These are phyloP conservation scores for Neobulgaria alba DNA, from an alignment of 2,329 filamentous ascomycete genomes.

Conservation along the genomic window DNA sequence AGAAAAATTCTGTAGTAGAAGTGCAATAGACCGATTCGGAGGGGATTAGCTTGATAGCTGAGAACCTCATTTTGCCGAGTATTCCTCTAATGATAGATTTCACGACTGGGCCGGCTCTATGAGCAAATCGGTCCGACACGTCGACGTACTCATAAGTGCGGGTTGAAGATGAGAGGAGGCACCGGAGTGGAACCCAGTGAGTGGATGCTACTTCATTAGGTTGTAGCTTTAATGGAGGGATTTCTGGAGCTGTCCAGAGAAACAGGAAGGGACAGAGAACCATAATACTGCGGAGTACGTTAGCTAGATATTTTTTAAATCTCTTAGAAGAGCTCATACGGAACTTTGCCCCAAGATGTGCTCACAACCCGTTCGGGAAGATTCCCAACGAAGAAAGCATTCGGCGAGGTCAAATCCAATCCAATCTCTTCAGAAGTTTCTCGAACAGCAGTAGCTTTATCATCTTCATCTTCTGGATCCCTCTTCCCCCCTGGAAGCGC, in stretches of 20 bases:
- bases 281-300: slow-evolving; percentile 44
- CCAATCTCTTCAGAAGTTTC: slow-evolving; percentile 62
- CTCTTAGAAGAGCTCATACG: slow-evolving; percentile 35
- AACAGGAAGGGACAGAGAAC: slow-evolving; percentile 63
- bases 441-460: slow-evolving; percentile 52
- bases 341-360: slow-evolving; percentile 56
- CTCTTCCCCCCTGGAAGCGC: slow-evolving; percentile 60
- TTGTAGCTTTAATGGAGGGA: slow-evolving; percentile 52
- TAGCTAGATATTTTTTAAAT: neutral
- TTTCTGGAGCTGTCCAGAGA: slow-evolving; percentile 46
- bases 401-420: slow-evolving; percentile 42
- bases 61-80: slow-evolving; percentile 59
- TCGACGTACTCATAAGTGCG: slow-evolving; percentile 56
- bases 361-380: slow-evolving; percentile 58
- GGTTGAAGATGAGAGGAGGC: slow-evolving; percentile 49
- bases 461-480: slow-evolving; percentile 55
- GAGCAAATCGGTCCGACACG: slow-evolving; percentile 51
- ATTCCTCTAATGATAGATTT: slow-evolving; percentile 46
- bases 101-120: slow-evolving; percentile 44
- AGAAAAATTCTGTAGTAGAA: slow-evolving; percentile 41
- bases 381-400: slow-evolving; percentile 46
- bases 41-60: slow-evolving; percentile 53
- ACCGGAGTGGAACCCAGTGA: slow-evolving; percentile 59
- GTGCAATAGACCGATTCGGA: slow-evolving; percentile 51
- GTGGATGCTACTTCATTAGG: slow-evolving; percentile 59